Evolutionary conservation across 805 yeast species (phyloP).

Genomic region (Ogataea ramenticola): DNA sequence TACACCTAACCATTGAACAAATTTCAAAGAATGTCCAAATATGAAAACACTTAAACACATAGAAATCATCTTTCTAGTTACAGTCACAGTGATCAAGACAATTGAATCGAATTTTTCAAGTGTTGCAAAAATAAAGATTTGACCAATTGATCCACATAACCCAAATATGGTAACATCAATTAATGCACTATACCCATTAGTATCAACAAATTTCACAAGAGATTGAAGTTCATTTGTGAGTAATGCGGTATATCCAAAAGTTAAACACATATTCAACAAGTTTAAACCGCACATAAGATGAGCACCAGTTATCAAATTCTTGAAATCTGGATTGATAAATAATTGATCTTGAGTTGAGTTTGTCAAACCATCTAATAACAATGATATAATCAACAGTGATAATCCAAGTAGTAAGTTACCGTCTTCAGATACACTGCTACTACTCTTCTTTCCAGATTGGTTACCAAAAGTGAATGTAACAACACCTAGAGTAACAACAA

Average conservation of each 20-base stretch:
- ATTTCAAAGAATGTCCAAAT: constrained; percentile 68
- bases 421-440: constrained; percentile 28
- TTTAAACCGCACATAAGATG: constrained; percentile 75
- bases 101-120: constrained; percentile 81
- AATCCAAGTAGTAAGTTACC: constrained; percentile 47
- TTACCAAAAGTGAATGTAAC: constrained; percentile 57
- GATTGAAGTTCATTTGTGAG: constrained; percentile 45
- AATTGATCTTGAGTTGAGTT: constrained; percentile 90
- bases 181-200: constrained; percentile 45
- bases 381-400: constrained; percentile 46
- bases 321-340: constrained; percentile 39
- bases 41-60: constrained; percentile 84
- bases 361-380: constrained; percentile 84
- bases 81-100: constrained; percentile 85
- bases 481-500: constrained; percentile 78
- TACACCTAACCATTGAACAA: constrained; percentile 75
- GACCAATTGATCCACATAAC: constrained; percentile 83
- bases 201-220: constrained; percentile 38
- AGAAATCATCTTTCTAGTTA: constrained; percentile 92
- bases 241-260: constrained; percentile 39
- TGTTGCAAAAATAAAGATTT: constrained; percentile 84
- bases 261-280: constrained; percentile 36
- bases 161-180: constrained; percentile 61
- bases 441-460: constrained; percentile 6
- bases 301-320: constrained; percentile 59